Evolutionary conservation across 345 rosid genomes (phyloP), one percentile per base, ranked within the genome.

Genomic region (Eutrema yunnanense): DNA sequence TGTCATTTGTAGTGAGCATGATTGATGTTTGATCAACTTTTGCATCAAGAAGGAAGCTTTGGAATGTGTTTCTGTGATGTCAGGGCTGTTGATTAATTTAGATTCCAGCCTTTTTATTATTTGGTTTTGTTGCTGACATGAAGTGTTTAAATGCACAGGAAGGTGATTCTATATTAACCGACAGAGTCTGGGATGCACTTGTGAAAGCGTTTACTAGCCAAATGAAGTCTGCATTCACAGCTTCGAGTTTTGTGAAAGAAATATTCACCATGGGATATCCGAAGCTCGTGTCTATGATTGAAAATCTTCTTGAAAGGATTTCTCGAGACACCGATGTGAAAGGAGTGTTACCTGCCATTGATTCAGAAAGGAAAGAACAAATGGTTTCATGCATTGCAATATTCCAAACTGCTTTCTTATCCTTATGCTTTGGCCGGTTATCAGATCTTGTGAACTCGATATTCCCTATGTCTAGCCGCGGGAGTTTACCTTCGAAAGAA

Each of bases 181-280:
- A 88, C 73, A 82, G 96, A 71, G 96, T 96, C 42, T 96, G 99
- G 99, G 99, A 90, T 76, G 96, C 97, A 46, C 76, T 92, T 73
- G 92, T 92, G 78, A 92, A 92, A 78, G 90, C 92, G 22, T 92
- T 92, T 86, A 86, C 96, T 9, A 85, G 66, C 71, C 99, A 92
- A 75, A 90, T 96, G 96, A 96, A 92, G 75, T 88, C 98, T 71
- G 92, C 97, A 65, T 96, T 84, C 80, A 90, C 96, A 38, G 97
- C 98, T 37, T 96, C 99, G 72, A 96, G 97, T 81, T 96, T 90
- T 82, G 98, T 96, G 9, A 96, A 92, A 81, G 98, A 96, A 71
- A 86, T 88, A 72, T 90, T 96, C 74, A 90, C 98, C 3, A 78
- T 68, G 66, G 99, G 98, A 50, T 96, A 96, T 63, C 99, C 99